Base-by-base conservation (phyloP, 2,329 filamentous ascomycete genomes). In the Fusarium clavum region DNA sequence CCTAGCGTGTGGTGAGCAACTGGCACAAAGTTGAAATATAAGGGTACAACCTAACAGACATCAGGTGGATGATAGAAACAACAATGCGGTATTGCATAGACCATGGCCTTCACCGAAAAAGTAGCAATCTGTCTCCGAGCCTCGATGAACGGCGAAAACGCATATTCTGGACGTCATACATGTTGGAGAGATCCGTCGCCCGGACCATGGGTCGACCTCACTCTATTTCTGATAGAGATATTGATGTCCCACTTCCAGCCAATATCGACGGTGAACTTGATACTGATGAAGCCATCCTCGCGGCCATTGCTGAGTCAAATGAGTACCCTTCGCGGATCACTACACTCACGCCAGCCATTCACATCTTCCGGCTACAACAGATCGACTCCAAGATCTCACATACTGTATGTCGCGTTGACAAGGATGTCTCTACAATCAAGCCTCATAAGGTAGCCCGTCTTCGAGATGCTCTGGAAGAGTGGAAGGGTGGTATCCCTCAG, bases 11-110 rank as follows among this genome's bases (percentile, higher is more conserved):
- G 57, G 51, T 57, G 14, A 60, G 25, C 2, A 18, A 8, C 6
- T 8, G 20, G 5, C 2, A 3, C 16, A 29, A 22, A 29, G 4
- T 20, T 16, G 4, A 1, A 24, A 11, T 3, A 8, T 0, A 54
- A 34, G 7, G 0, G 24, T 5, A 3, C 2, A 45, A 0, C 11
- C 24, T 59, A 47, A 57, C 8, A 2, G 0, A 0, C 1, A 25
- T 9, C 5, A 60, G 57, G 57, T 60, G 51, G 57, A 57, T 60
- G 57, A 41, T 46, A 3, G 57, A 60, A 16, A 57, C 20, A 14
- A 25, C 51, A n/a, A 47, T 57, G 41, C 24, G 57, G 4, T 41
- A 32, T 12, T 60, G 57, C 3, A 57, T 60, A 0, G 51, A 60
- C 14, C 25, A 46, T 18, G 57, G 57, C 20, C 51, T 60, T 8